Percentiles rank a stretch among this genome's conserved stretches.
Conservation (phyloP, 768 basidiomycete species). For the Chalciporus sphaerocephalus region DNA sequence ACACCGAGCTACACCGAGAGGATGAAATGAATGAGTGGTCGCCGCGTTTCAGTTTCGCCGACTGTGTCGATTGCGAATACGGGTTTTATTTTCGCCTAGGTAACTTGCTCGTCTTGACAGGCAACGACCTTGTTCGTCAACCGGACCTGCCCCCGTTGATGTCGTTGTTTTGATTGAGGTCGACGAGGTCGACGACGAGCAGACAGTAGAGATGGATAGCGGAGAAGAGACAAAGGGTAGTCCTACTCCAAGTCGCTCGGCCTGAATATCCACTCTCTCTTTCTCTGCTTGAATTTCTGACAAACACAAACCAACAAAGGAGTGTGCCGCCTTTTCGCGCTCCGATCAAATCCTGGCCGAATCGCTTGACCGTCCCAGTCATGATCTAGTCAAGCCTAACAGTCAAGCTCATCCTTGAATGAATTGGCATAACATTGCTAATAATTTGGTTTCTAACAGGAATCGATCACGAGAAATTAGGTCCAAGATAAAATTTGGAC, state of each 20-base stretch:
- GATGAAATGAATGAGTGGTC: slow-evolving; percentile 4
- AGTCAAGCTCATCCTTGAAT: no score
- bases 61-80: slow-evolving; percentile 12
- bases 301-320: slow-evolving; percentile 30
- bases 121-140: slow-evolving; percentile 5
- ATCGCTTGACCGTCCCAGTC: no score
- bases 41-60: slow-evolving; percentile 6
- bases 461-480: no score
- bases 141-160: not conserved
- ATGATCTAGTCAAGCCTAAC: no score
- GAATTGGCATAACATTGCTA: no score
- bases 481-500: no score
- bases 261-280: slow-evolving; percentile 13
- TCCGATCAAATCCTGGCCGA: slow-evolving; percentile 17
- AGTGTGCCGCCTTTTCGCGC: slow-evolving; percentile 16
- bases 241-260: slow-evolving; percentile 17
- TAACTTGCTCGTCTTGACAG: not conserved
- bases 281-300: slow-evolving; percentile 15
- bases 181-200: slow-evolving; percentile 19
- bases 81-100: slow-evolving; percentile 16
- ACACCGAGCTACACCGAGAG: slow-evolving; percentile 15
- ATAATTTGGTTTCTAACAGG: no score
- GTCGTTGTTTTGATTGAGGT: slow-evolving; percentile 7
- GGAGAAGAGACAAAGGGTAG: slow-evolving; percentile 13
- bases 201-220: slow-evolving; percentile 3